Base-by-base conservation (phyloP, 768 basidiomycete species). In the Fibroporia radiculosa region DNA sequence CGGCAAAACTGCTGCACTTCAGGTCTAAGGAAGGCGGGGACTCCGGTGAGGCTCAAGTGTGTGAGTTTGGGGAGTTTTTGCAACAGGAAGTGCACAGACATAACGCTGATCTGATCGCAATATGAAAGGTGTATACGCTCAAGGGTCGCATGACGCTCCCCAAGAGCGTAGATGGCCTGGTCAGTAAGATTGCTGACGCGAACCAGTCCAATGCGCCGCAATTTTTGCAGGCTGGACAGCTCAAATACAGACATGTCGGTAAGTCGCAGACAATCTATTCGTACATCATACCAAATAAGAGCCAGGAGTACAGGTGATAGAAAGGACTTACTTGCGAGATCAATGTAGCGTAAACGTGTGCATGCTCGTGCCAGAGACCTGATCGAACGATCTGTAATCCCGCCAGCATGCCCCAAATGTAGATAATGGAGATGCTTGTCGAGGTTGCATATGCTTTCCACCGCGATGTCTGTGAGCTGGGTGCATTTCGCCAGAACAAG, bases 81-180 rank as follows among this genome's bases (percentile, higher is more conserved):
- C 33, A 99, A 75, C 35, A 99, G 74, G 62, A 84, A 90, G 57
- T 93, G 86, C 39, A 98, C 78, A 14, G 93, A 93, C 68, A 83
- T 76, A 54, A 97, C 88, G 5, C 87, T 81, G 45, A 99, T 85
- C 57, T 93, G 88, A 61, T 96, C 91, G 63, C 96, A 99, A 60
- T 98, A 97, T 2, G 92, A 96, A 39, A 99, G 71, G 65, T 99
- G 96, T 18, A 99, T 91, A 31, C 96, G 84, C 61, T 99, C 96
- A 19, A 98, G 73, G 7, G 90, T 84, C 23, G 80, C 78, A 56
- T 89, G 81, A 13, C 91, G 78, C 49, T 91, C 86, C 7, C 81
- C 89, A 8, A 99, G 77, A 1, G 93, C 75, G 59, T 86, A 87
- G 25, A 98, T 82, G 2, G 91, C 91, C 55, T 95, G 82, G 59